Conservation (phyloP, 2,329 filamentous ascomycete species). For the Paraconiothyrium sp. region DNA sequence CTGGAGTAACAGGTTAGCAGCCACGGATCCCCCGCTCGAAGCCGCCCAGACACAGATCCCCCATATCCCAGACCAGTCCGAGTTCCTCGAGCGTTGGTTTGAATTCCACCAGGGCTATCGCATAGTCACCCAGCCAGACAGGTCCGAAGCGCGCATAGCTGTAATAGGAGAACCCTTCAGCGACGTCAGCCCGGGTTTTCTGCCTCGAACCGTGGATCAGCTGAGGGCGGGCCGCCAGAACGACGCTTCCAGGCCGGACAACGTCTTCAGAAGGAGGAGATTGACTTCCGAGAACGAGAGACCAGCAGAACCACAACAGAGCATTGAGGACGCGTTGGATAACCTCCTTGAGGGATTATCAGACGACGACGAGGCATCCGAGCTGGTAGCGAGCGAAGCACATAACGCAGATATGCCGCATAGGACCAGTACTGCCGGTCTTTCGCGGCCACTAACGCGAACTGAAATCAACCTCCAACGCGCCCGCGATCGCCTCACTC, state of each 20-base stretch:
- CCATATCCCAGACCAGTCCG: constrained; percentile 57
- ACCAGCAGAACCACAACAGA: constrained; percentile 37
- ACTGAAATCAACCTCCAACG: constrained; percentile 33
- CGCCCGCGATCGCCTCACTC: constrained; percentile 38
- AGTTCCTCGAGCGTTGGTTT: constrained; percentile 59
- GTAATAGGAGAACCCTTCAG: constrained; percentile 59
- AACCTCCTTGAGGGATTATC: constrained; percentile 39
- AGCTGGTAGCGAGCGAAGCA: not conserved
- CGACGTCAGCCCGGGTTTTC: constrained; percentile 57
- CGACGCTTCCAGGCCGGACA: constrained; percentile 40
- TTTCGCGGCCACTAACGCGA: constrained; percentile 27
- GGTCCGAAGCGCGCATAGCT: constrained; percentile 55
- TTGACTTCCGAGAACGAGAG: constrained; percentile 36
- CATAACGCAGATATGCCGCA: constrained; percentile 3
- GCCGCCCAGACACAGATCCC: constrained; percentile 58
- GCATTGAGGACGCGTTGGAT: constrained; percentile 48
- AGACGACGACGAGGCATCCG: constrained; percentile 27
- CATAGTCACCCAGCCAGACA: constrained; percentile 51
- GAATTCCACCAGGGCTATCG: constrained; percentile 61
- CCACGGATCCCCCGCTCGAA: constrained; percentile 53
- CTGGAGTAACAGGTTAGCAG: constrained; percentile 57
- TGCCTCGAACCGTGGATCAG: constrained; percentile 59
- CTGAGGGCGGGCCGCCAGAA: constrained; percentile 46
- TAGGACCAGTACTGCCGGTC: constrained; percentile 13
- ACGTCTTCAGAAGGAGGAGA: constrained; percentile 35